Conservation (phyloP, 2,329 filamentous ascomycete species). For the Verticillium tricorpus region DNA sequence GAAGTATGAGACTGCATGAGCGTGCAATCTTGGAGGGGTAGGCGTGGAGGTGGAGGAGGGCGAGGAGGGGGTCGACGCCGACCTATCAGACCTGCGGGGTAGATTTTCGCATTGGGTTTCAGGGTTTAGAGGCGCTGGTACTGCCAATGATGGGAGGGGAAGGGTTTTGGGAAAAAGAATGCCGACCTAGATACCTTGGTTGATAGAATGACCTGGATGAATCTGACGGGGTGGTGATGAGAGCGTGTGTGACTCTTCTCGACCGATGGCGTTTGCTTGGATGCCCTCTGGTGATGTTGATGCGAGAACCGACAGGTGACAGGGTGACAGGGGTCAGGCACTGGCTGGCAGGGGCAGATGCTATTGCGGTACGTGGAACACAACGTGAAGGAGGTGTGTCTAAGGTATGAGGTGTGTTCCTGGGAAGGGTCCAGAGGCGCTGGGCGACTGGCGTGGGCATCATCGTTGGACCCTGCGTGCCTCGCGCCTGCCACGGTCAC, state of each 20-base stretch:
- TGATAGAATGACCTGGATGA: neutral
- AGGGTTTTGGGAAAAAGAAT: neutral
- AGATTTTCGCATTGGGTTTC: neutral
- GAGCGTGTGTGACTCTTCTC: neutral
- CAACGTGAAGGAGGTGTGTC: neutral
- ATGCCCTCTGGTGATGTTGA: neutral
- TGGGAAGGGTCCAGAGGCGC: neutral
- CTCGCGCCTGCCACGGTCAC: neutral
- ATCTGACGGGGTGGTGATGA: neutral
- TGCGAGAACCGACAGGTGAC: neutral
- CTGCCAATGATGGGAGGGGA: neutral
- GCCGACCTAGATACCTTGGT: neutral
- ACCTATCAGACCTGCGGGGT: constrained; percentile 11
- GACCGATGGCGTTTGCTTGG: neutral
- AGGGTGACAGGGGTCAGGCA: neutral
- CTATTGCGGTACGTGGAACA: neutral
- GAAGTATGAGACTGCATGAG: constrained; percentile 57
- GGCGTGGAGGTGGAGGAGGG: neutral
- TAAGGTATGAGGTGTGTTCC: neutral
- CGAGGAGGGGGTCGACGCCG: constrained; percentile 5
- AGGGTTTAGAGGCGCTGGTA: constrained; percentile 6
- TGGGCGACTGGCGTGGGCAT: neutral
- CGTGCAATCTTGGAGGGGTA: constrained; percentile 2
- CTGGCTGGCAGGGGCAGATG: neutral
- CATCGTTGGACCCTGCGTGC: neutral